Evolutionary conservation across 371 early-diverging fungal genomes (phyloP), one percentile per base, ranked within the genome.

Genomic region (Haplosporangium sp.): DNA sequence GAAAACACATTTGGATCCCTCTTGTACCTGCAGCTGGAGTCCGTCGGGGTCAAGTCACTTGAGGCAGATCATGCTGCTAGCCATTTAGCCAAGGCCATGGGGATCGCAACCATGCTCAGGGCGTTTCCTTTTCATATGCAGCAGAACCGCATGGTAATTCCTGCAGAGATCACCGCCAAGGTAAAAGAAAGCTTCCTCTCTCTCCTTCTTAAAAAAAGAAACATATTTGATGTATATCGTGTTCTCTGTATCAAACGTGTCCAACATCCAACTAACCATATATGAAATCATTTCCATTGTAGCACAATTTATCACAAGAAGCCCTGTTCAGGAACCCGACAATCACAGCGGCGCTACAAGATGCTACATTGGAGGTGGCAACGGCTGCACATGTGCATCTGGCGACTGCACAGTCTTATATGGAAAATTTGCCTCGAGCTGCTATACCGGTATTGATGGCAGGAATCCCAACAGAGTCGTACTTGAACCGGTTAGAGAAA

Each of bases 51-150:
- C 37, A 85, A 89, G 37, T 90, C 94, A 69, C 86, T 92, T 38
- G 87, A 94, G 59, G 93, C 95, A 0, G 97, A 98, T 82, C 96
- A 97, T 83, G 93, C 92, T 1, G 94, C 95, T 3, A 92, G 94
- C 59, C 95, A 96, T 73, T 85, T 96, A 50, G 97, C 97, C 37
- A 94, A 97, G 67, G 93, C 96, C 55, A 86, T 89, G 58, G 95
- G 95, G 9, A 93, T 97, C 16, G 73, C 91, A 5, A 92, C 92
- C 14, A 85, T 93, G 70, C 72, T 95, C 41, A 82, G 94, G 20
- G 90, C 90, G 0, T 82, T 91, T 18, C 92, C 93, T 12, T 89
- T 88, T 63, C 90, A 92, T 81, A 83, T 92, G 50, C 84, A 85
- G 38, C 86, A 91, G 55, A 85, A 90, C 46, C 80, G 87, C 21